Percentiles rank a stretch among this genome's conserved stretches.
Evolutionary conservation across 1,139 yeast genomes (phyloP).

Genomic region (Ogataea hybrid): DNA sequence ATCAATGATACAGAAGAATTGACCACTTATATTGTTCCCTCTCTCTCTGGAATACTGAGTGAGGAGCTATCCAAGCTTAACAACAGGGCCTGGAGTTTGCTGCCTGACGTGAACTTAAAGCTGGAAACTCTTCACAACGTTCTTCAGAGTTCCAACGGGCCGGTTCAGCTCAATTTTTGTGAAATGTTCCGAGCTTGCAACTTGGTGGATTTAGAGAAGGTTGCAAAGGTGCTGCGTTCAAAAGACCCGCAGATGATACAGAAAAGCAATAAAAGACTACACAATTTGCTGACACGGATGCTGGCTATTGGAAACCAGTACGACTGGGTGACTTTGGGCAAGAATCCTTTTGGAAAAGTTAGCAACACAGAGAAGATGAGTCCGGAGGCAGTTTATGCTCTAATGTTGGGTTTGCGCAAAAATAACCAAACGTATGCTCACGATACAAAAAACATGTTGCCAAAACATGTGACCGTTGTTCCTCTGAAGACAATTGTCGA

Average conservation of each 20-base stretch:
- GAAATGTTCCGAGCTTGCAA: constrained; percentile 42
- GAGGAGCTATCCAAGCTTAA: constrained; percentile 25
- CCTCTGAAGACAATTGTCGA: too few species aligned
- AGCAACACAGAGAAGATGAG: constrained; percentile 16
- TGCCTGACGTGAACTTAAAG: constrained; percentile 35
- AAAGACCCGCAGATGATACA: neutral
- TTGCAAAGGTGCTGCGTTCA: constrained; percentile 20
- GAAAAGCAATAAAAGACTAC: neutral
- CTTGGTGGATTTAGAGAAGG: constrained; percentile 27
- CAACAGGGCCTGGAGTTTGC: constrained; percentile 28
- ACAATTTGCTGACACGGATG: neutral
- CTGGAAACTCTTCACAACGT: constrained; percentile 54
- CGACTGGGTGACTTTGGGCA: constrained; percentile 31
- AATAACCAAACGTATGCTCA: constrained; percentile 46
- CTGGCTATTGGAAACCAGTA: constrained; percentile 16
- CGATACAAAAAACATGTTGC: too few species aligned
- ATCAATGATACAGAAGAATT: too few species aligned
- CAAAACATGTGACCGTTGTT: too few species aligned
- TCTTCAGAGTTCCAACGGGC: constrained; percentile 50
- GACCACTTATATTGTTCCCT: too few species aligned
- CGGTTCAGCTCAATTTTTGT: constrained; percentile 50
- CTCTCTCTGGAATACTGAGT: too few species aligned
- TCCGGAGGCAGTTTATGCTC: constrained; percentile 40
- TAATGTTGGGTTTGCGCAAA: constrained; percentile 44
- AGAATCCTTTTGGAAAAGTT: constrained; percentile 21